These are phyloP conservation scores for Apophysomyces ossiformis DNA, from an alignment of 371 early-diverging fungal genomes.

Conservation along the genomic window DNA sequence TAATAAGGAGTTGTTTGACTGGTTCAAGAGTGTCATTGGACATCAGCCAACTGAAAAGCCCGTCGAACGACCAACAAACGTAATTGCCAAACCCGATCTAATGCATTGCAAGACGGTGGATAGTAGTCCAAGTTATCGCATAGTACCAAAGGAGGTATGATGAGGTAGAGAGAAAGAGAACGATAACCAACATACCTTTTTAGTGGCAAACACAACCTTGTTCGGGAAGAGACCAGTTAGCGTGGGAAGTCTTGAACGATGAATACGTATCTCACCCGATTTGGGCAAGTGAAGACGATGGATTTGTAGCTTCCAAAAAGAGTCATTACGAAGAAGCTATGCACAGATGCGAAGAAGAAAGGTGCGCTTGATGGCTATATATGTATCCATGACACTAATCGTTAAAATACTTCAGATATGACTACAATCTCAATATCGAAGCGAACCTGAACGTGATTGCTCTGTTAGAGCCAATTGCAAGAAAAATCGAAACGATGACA, in stretches of 20 bases:
- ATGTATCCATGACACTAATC: conserved; percentile 77
- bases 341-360: conserved; percentile 97
- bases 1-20: conserved; percentile 84
- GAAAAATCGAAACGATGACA: conserved; percentile 73
- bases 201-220: conserved; percentile 69
- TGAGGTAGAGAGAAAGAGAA: conserved; percentile 10
- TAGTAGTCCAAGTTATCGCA: conserved; percentile 73
- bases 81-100: conserved; percentile 67
- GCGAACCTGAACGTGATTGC: conserved; percentile 90
- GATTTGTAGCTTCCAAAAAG: conserved; percentile 93
- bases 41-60: conserved; percentile 75
- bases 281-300: conserved; percentile 94
- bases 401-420: conserved; percentile 46
- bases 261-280: conserved; percentile 96
- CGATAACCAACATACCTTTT: not conserved
- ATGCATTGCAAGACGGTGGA: conserved; percentile 57
- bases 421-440: conserved; percentile 97
- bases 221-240: conserved; percentile 88
- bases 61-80: conserved; percentile 32
- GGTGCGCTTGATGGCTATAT: conserved; percentile 62
- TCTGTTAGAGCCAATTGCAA: conserved; percentile 85
- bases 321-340: conserved; percentile 96
- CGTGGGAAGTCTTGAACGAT: conserved; percentile 95
- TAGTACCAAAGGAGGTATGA: conserved; percentile 70
- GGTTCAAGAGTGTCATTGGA: conserved; percentile 96